phyloP scores from a whole-genome alignment of 306 rosid genomes.

The Datisca glomerata region DNA sequence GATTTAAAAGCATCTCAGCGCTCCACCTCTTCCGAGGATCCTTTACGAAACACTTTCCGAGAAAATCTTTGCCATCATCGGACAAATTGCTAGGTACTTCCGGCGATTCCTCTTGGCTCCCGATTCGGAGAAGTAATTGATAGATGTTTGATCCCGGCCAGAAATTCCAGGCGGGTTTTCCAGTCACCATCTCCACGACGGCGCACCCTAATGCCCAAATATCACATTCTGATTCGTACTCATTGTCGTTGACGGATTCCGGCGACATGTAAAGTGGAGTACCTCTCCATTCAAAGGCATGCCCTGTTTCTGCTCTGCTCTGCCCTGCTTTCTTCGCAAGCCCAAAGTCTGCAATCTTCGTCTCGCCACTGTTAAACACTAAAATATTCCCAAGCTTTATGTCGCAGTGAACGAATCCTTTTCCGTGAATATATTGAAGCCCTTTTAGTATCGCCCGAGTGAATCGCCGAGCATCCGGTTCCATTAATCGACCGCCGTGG shows the following conservation, averaged over 20 bases:
- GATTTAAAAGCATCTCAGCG: slow-evolving; percentile 63
- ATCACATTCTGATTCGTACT: slow-evolving; percentile 47
- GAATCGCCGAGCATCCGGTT: slow-evolving; percentile 25
- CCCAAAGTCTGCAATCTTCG: slow-evolving; percentile 75
- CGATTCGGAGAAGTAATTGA: slow-evolving; percentile 46
- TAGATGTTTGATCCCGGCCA: slow-evolving; percentile 20
- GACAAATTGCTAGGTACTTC: slow-evolving; percentile 41
- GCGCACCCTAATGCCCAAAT: slow-evolving; percentile 82
- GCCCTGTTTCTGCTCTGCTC: slow-evolving; percentile 4
- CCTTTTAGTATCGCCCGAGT: slow-evolving; percentile 37
- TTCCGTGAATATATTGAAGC: slow-evolving; percentile 29
- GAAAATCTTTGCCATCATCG: slow-evolving; percentile 47
- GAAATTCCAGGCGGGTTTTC: slow-evolving; percentile 45
- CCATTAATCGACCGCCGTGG: slow-evolving; percentile 33
- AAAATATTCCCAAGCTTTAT: slow-evolving; percentile 63
- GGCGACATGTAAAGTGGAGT: slow-evolving; percentile 80
- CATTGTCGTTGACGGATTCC: slow-evolving; percentile 45
- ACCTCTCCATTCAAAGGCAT: slow-evolving; percentile 31
- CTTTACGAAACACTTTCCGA: slow-evolving; percentile 45
- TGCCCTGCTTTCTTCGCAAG: slow-evolving; percentile 32
- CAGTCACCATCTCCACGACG: slow-evolving; percentile 59
- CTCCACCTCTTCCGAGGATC: slow-evolving; percentile 60
- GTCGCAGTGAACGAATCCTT: slow-evolving; percentile 76
- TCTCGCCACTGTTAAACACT: slow-evolving; percentile 29
- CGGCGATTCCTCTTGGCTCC: slow-evolving; percentile 41